These are phyloP conservation scores for Neltuma alba DNA, from an alignment of 306 rosid species.

Conservation along the genomic window DNA sequence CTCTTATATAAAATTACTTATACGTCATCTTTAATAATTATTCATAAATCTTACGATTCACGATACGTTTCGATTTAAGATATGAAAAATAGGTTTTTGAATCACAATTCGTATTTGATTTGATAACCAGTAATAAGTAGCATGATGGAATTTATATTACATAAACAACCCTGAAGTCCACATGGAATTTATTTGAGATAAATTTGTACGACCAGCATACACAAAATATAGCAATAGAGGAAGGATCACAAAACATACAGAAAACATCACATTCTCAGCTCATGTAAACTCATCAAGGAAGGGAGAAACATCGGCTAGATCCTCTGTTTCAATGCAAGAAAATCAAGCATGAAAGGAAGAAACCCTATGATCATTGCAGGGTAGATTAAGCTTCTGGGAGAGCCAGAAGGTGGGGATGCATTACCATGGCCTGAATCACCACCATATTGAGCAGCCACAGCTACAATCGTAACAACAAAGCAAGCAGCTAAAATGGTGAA, in stretches of 20 bases:
- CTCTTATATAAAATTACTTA: no score
- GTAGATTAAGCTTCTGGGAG: conserved; percentile 22
- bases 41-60: no score
- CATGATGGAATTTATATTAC: background rate
- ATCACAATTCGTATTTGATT: no score
- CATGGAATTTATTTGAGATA: background rate
- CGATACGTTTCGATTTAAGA: no score
- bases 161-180: background rate
- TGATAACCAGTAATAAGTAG: background rate
- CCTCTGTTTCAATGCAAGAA: conserved; percentile 10
- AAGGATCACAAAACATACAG: background rate
- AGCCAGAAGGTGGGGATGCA: background rate
- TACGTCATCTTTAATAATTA: no score
- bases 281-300: background rate
- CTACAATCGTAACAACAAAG: conserved; percentile 33
- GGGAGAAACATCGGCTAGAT: background rate
- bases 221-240: background rate
- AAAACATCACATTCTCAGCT: background rate
- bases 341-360: conserved; percentile 26
- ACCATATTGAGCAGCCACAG: conserved; percentile 32
- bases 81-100: no score
- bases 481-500: conserved; percentile 29
- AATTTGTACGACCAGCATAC: background rate
- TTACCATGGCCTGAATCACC: background rate
- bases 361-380: conserved; percentile 33